phyloP scores from a whole-genome alignment of 306 rosid genomes.

The Cajanus cajan region DNA sequence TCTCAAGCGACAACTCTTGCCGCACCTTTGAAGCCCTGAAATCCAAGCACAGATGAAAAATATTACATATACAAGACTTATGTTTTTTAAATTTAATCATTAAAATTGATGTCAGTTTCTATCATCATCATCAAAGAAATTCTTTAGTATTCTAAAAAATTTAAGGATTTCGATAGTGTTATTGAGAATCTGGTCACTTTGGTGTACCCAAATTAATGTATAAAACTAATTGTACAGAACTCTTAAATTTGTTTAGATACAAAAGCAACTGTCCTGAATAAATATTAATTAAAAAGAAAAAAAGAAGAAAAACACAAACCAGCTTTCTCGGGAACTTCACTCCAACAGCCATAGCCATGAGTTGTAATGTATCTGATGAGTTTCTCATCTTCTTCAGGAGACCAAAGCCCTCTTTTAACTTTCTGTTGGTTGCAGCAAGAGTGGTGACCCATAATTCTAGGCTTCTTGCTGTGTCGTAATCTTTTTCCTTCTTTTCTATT shows the following conservation, averaged over 20 bases:
- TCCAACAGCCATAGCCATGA: slow-evolving; percentile 98
- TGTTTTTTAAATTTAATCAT: neutral
- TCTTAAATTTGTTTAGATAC: neutral
- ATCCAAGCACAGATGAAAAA: neutral
- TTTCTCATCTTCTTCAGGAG: slow-evolving; percentile 95
- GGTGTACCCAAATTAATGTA: neutral
- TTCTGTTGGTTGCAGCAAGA: slow-evolving; percentile 98
- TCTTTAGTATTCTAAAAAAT: neutral
- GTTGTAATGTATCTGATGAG: slow-evolving; percentile 83
- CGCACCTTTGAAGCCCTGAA: slow-evolving; percentile 95
- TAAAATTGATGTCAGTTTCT: neutral
- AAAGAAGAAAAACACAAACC: slow-evolving; percentile 37
- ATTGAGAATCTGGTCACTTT: neutral
- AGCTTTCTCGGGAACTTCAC: slow-evolving; percentile 95
- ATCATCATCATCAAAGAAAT: neutral
- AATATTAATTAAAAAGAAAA: neutral
- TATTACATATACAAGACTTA: too few species aligned
- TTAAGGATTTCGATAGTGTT: neutral
- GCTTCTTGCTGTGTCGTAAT: neutral
- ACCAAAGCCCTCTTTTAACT: slow-evolving; percentile 98
- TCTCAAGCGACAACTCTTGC: slow-evolving; percentile 91
- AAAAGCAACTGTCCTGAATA: too few species aligned
- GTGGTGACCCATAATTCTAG: slow-evolving; percentile 75
- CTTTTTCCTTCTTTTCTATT: neutral
- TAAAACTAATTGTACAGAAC: neutral